Base-by-base conservation (phyloP, 2,329 filamentous ascomycete species). In the Diplodia sapinea region DNA sequence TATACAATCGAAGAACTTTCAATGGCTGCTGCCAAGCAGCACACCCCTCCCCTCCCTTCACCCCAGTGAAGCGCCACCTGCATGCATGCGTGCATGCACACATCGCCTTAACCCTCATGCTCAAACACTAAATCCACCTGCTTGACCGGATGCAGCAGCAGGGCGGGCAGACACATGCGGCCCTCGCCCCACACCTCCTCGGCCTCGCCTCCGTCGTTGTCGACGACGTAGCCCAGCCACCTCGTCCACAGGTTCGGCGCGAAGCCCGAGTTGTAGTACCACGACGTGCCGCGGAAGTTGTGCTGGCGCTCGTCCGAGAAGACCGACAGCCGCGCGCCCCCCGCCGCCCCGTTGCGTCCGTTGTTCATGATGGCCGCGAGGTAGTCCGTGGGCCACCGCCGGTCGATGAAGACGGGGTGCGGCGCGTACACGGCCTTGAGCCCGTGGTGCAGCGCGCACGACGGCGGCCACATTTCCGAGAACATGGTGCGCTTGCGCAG, bases 391-490 rank as follows among this genome's bases (percentile, higher is more conserved):
- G 85, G 84, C 85, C 85, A 87, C 43, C 82, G 79, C 4, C 84
- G 83, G 72, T 87, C 85, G 38, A 86, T 82, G 73, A 84, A 86
- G 15, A 87, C 84, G 0, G 85, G 84, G 57, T 87, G 85, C 0
- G 85, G 85, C 2, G 82, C 83, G 72, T 89, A 92, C 0, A 92
- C 89, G 26, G 90, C 91, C 79, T 94, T 94, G 73, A 92, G 83
- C 1, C 91, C 91, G 73, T 92, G 91, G 72, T 93, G 91, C 5
- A 94, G 81, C 0, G 90, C 89, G 74, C 88, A 85, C 0, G 85
- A 86, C 0, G 89, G 85, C 1, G 90, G 90, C 79, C 90, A 93
- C 91, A 94, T 94, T 77, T 94, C 91, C 31, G 86, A 87, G 76
- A 91, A 93, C 89, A 89, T 93, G 77, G 83, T 88, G 77, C 89